These are phyloP conservation scores for Yamadazyma aaseri DNA, from an alignment of 1,139 yeast species.

Conservation along the genomic window DNA sequence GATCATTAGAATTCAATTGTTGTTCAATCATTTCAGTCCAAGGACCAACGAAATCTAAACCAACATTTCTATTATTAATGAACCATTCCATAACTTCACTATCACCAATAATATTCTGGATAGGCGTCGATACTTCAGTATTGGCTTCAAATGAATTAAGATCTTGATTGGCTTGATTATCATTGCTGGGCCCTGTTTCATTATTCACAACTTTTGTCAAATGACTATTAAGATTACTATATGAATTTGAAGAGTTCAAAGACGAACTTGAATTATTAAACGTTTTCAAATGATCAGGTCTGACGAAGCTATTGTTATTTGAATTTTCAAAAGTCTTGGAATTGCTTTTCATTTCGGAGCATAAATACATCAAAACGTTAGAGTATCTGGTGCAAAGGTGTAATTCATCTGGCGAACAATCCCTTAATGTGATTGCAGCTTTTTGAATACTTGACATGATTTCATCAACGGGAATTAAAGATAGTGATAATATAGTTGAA, in stretches of 20 bases:
- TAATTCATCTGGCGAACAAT: conserved; percentile 86
- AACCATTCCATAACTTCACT: conserved; percentile 74
- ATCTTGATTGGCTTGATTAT: not conserved
- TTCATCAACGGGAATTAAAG: conserved; percentile 68
- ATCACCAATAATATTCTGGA: conserved; percentile 34
- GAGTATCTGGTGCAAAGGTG: conserved; percentile 83
- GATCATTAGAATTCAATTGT: conserved; percentile 39
- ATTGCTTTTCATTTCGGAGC: conserved; percentile 65
- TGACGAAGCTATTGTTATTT: conserved; percentile 4
- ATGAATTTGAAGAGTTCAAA: conserved; percentile 1
- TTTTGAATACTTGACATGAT: conserved; percentile 65
- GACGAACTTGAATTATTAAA: not conserved
- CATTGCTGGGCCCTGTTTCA: not conserved
- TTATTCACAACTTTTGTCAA: not conserved
- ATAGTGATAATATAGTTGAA: conserved; percentile 55
- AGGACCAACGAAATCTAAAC: conserved; percentile 84
- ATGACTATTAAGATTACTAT: conserved; percentile 4
- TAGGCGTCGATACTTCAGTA: conserved; percentile 16
- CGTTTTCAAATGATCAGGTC: conserved; percentile 4
- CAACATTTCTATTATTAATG: conserved; percentile 60
- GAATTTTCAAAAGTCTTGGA: conserved; percentile 18
- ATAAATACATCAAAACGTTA: conserved; percentile 72
- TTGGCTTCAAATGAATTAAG: not conserved
- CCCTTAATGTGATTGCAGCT: conserved; percentile 73
- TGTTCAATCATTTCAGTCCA: conserved; percentile 86